Evolutionary conservation across 331 rosid species (phyloP).

Genomic region (Acacia pycnantha): DNA sequence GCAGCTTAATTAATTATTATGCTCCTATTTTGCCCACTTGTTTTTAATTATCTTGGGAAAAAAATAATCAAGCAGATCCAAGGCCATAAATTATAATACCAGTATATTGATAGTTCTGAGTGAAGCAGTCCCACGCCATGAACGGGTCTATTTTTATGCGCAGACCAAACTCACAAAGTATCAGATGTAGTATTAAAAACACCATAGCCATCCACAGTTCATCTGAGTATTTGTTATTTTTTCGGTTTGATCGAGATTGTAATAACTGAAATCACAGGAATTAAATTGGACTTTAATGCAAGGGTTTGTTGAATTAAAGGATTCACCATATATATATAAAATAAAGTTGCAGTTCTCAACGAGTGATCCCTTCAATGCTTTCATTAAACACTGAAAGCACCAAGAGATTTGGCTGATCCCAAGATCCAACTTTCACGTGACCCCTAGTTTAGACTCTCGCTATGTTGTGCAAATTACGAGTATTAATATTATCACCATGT

Average conservation of each 20-base stretch:
- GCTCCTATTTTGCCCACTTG: background rate
- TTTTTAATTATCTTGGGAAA: too few species aligned
- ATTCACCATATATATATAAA: background rate
- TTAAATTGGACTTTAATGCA: background rate
- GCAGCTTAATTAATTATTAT: too few species aligned
- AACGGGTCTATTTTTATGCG: background rate
- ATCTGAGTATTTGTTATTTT: background rate
- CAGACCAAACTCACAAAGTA: background rate
- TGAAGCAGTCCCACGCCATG: background rate
- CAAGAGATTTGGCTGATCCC: conserved; percentile 16
- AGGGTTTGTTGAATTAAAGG: background rate
- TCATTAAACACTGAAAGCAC: conserved; percentile 6
- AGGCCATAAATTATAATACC: background rate
- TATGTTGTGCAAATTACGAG: background rate
- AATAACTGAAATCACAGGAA: background rate
- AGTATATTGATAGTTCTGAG: background rate
- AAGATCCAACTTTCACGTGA: conserved; percentile 12
- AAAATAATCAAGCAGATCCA: background rate
- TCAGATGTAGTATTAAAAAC: background rate
- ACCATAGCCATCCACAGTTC: background rate
- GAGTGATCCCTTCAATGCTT: conserved; percentile 20
- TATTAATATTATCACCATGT: background rate
- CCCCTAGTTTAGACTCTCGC: background rate
- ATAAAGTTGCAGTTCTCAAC: conserved; percentile 9
- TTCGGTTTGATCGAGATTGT: background rate